These are phyloP conservation scores for Linderniella brevidens DNA, from an alignment of 257 asterid species.

Conservation along the genomic window DNA sequence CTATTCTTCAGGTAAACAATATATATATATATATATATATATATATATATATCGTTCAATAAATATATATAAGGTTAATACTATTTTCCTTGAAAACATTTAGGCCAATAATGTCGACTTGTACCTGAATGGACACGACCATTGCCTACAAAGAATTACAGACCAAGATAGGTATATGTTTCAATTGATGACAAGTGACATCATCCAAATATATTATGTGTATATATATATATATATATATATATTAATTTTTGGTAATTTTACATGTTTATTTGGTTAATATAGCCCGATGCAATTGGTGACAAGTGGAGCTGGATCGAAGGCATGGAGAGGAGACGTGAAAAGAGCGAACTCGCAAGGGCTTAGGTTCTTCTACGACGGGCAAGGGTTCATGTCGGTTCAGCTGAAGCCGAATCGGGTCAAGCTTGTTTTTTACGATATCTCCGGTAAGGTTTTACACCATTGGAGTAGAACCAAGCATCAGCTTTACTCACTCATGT, in stretches of 20 bases:
- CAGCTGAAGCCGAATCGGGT: constrained; percentile 17
- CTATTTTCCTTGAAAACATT: background rate
- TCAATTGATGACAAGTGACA: background rate
- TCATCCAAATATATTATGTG: too few relatives aligned
- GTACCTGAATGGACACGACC: constrained; percentile 81
- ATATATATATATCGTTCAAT: background rate
- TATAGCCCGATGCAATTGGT: constrained; percentile 54
- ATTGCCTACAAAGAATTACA: constrained; percentile 68
- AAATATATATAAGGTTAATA: background rate
- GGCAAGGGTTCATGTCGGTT: constrained; percentile 65
- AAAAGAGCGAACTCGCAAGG: constrained; percentile 17
- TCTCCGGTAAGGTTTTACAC: constrained; percentile 27
- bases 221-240: too few relatives aligned
- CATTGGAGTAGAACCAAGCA: constrained; percentile 25
- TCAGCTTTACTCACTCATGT: background rate
- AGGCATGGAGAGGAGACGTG: constrained; percentile 90
- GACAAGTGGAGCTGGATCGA: constrained; percentile 89
- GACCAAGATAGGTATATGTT: constrained; percentile 35
- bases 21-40: background rate
- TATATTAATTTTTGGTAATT: too few relatives aligned
- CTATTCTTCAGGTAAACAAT: constrained; percentile 47
- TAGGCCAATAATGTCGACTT: constrained; percentile 67
- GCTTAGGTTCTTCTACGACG: constrained; percentile 43
- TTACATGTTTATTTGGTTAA: background rate
- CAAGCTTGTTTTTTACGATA: constrained; percentile 29